Percentiles rank a stretch among this genome's conserved stretches.
Conservation (phyloP, 2,329 filamentous ascomycete genomes). For the Fusarium incarnatum region DNA sequence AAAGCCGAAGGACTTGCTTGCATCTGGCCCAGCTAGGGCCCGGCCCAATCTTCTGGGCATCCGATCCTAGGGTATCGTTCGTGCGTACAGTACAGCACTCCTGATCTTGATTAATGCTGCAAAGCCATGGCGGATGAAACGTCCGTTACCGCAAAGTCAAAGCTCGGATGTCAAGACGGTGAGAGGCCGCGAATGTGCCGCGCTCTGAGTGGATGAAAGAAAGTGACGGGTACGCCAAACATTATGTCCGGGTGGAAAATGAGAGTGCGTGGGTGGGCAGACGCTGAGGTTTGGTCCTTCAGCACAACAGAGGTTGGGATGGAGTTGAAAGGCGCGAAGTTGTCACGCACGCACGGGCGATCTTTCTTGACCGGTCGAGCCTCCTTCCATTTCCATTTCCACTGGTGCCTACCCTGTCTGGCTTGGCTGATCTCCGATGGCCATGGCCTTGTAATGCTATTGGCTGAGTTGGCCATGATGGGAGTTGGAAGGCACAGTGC, state of each 20-base stretch:
- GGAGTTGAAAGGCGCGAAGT: conserved; percentile 41
- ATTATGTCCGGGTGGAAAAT: conserved; percentile 40
- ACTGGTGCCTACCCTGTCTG: conserved; percentile 31
- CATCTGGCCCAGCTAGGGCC: conserved; percentile 20
- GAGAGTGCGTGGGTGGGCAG: conserved; percentile 32
- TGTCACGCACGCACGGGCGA: conserved; percentile 39
- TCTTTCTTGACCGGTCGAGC: conserved; percentile 42
- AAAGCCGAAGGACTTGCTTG: conserved; percentile 29
- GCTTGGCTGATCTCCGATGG: background rate
- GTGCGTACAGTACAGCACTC: background rate
- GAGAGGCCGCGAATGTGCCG: conserved; percentile 23
- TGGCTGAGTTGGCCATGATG: conserved; percentile 13
- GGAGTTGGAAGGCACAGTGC: conserved; percentile 4
- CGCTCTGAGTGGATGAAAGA: background rate
- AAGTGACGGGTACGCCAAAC: conserved; percentile 20
- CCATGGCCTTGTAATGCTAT: conserved; percentile 12
- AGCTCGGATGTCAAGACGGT: conserved; percentile 22
- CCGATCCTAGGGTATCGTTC: conserved; percentile 18
- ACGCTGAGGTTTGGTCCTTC: conserved; percentile 21
- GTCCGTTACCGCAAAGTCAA: conserved; percentile 25
- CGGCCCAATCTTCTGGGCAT: conserved; percentile 36
- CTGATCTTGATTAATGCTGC: conserved; percentile 22
- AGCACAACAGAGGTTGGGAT: conserved; percentile 15
- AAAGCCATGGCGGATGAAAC: conserved; percentile 22
- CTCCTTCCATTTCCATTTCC: conserved; percentile 13